These are phyloP conservation scores for Aquilaria agallochum DNA, from an alignment of 441 rosid genomes.

Conservation along the genomic window DNA sequence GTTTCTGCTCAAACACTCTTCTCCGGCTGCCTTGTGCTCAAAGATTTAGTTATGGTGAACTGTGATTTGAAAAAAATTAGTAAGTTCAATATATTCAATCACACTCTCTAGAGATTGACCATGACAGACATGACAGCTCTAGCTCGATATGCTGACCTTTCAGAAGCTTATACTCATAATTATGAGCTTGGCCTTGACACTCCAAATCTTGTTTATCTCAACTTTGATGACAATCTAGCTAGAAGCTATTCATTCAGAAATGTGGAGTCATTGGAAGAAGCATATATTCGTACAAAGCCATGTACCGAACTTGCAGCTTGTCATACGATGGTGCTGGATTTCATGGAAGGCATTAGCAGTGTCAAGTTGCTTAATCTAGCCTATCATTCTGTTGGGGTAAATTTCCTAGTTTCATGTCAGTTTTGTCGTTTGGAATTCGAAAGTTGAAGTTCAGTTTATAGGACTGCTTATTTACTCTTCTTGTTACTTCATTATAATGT, in stretches of 20 bases:
- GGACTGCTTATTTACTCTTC: too few species aligned
- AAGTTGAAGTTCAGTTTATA: too few species aligned
- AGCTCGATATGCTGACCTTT: too few species aligned
- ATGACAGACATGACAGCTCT: too few species aligned
- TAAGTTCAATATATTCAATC: background rate
- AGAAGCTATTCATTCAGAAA: too few species aligned
- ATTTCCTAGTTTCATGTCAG: background rate
- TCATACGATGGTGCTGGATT: background rate
- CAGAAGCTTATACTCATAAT: too few species aligned
- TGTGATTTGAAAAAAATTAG: background rate
- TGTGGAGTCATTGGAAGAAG: too few species aligned
- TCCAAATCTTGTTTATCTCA: too few species aligned
- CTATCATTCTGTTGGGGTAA: background rate
- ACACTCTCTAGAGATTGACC: background rate
- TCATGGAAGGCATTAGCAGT: background rate
- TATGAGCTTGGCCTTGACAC: too few species aligned
- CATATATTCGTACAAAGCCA: background rate
- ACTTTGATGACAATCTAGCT: too few species aligned
- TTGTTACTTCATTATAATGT: too few species aligned
- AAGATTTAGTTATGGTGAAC: background rate
- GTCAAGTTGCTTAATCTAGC: conserved; percentile 5
- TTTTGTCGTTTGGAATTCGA: too few species aligned
- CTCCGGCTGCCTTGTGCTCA: background rate
- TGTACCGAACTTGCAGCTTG: background rate
- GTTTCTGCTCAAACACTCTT: background rate